Evolutionary conservation across 2,329 filamentous ascomycete species (phyloP).

Genomic region (Fusarium sp.): DNA sequence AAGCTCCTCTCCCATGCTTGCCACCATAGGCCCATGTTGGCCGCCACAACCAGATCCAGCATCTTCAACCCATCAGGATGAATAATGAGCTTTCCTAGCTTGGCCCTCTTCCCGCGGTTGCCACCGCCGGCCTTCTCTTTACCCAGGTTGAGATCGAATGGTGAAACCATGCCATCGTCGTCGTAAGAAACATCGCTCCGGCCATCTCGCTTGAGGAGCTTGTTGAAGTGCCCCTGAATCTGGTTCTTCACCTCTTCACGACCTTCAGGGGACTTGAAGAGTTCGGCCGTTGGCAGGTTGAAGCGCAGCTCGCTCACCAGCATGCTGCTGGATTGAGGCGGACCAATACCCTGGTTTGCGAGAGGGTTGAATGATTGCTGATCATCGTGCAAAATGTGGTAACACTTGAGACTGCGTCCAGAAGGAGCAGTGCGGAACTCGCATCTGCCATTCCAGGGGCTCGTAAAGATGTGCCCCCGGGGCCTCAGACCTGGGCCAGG

Average conservation of each 20-base stretch:
- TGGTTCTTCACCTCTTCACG: slow-evolving; percentile 48
- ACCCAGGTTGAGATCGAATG: slow-evolving; percentile 80
- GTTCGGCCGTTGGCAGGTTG: slow-evolving; percentile 77
- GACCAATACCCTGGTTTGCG: slow-evolving; percentile 50
- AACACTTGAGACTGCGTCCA: slow-evolving; percentile 80
- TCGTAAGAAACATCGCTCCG: slow-evolving; percentile 54
- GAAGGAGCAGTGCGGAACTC: slow-evolving; percentile 84
- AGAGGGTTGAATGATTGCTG: slow-evolving; percentile 57
- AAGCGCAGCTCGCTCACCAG: slow-evolving; percentile 86
- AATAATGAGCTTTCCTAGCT: slow-evolving; percentile 92
- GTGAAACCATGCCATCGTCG: slow-evolving; percentile 51
- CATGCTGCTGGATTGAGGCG: slow-evolving; percentile 42
- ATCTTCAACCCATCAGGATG: slow-evolving; percentile 93
- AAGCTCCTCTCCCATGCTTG: slow-evolving; percentile 78
- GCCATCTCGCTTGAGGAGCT: slow-evolving; percentile 52
- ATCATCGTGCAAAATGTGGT: slow-evolving; percentile 72
- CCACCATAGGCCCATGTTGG: slow-evolving; percentile 96
- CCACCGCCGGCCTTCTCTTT: slow-evolving; percentile 89
- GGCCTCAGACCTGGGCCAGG: slow-evolving; percentile 64
- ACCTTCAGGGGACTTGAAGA: slow-evolving; percentile 55
- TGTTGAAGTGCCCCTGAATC: slow-evolving; percentile 58
- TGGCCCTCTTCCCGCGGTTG: slow-evolving; percentile 85
- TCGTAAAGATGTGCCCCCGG: slow-evolving; percentile 80
- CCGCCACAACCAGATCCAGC: slow-evolving; percentile 91
- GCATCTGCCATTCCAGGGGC: slow-evolving; percentile 89